Percentiles rank a stretch among this genome's conserved stretches.
These are phyloP conservation scores for Colletotrichum theobromicola DNA, from an alignment of 2,329 filamentous ascomycete species.

Conservation along the genomic window DNA sequence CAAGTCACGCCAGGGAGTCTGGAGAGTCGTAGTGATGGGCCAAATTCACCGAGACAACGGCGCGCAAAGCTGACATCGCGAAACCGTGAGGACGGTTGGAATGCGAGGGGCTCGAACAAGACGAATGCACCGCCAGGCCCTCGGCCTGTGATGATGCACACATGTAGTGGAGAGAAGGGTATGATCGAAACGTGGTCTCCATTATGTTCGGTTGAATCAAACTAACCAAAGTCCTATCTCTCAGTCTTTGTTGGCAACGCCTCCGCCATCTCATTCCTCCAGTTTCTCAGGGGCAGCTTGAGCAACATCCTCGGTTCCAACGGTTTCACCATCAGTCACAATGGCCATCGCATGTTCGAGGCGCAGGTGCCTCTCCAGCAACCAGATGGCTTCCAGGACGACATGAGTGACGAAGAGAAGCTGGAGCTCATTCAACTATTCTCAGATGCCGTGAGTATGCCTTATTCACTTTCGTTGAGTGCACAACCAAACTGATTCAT, in stretches of 20 bases:
- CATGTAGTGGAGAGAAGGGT: neutral
- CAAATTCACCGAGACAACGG: neutral
- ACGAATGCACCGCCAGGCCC: neutral
- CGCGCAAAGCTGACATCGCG: neutral
- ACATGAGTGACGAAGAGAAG: neutral
- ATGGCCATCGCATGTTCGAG: conserved; percentile 59
- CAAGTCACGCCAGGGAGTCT: neutral
- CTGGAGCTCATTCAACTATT: neutral
- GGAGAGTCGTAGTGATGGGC: neutral
- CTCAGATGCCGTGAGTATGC: neutral
- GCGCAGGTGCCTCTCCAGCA: conserved; percentile 31
- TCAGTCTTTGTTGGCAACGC: conserved; percentile 55
- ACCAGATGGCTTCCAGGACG: neutral
- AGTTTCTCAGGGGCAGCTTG: conserved; percentile 53
- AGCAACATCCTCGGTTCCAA: conserved; percentile 58
- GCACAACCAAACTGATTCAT: neutral
- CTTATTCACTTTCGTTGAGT: too few species aligned
- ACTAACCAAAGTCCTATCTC: neutral
- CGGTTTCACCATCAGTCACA: conserved; percentile 55
- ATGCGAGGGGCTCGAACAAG: neutral
- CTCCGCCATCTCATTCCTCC: conserved; percentile 60
- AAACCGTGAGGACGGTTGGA: neutral
- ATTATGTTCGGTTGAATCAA: fast-evolving
- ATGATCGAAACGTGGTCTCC: neutral
- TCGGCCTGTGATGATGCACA: neutral